Base-by-base conservation (phyloP, 2,329 filamentous ascomycete species). In the Colletotrichum destructivum region DNA sequence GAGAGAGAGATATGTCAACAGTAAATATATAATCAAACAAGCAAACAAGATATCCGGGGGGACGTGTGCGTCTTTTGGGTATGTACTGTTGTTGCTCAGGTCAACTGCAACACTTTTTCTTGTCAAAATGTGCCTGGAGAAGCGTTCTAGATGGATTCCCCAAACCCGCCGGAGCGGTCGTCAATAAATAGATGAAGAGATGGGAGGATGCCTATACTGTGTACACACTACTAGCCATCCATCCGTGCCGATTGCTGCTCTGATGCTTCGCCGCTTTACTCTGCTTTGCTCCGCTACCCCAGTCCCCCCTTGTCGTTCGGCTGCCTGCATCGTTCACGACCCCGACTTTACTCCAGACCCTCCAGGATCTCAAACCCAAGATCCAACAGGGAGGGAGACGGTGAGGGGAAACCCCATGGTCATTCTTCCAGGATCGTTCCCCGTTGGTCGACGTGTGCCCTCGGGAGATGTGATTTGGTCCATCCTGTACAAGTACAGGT, bases 301-400 rank as follows among this genome's bases (percentile, higher is more conserved):
- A 26, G 26, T 26, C 4, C 51, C 42, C 31, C 60, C 64, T 54
- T 59, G 51, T 38, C 23, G 15, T 67, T 23, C 56, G 55, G 54
- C 13, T 54, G 46, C 35, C 13, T 54, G 46, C 35, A 71, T 60
- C 38, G 46, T 63, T 51, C 47, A 64, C 59, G 69, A 72, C 54
- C 69, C 65, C 69, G 60, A 72, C 65, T 69, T 72, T 72, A 57
- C 69, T 69, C 59, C 65, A 60, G 69, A 64, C 65, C 47, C 42
- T 64, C 65, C 52, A 63, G 47, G 38, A 64, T 52, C 54, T 60
- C 65, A 62, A 59, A 63, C 69, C 64, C 21, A 64, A 64, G 59
- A 64, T 56, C 66, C 65, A 21, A 42, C 65, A 63, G 59, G 40
- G 42, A 69, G 54, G 65, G 46, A 23, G 40, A 31, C 13, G 42